Percentiles rank a stretch among this genome's conserved stretches.
phyloP scores from a whole-genome alignment of 2,329 filamentous ascomycete species.

The Ascochyta rabiei region DNA sequence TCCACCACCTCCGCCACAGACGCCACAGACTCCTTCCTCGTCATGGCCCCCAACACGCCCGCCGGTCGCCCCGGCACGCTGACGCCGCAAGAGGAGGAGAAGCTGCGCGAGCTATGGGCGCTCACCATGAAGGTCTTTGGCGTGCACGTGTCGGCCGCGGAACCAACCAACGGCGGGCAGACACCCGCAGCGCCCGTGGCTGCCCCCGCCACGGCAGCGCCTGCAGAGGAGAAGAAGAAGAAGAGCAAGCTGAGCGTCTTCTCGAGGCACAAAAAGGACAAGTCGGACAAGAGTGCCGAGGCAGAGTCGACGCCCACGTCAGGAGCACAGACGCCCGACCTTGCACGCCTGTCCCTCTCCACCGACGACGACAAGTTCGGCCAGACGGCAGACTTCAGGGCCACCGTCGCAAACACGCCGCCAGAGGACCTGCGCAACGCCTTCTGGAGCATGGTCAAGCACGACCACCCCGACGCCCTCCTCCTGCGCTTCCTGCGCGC shows the following conservation, averaged over 20 bases:
- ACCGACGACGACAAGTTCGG: conserved; percentile 85
- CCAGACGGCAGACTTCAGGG: conserved; percentile 82
- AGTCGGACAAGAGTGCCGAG: conserved; percentile 50
- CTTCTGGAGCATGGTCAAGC: conserved; percentile 94
- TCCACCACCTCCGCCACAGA: no score
- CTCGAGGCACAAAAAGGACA: conserved; percentile 61
- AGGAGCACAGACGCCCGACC: conserved; percentile 34
- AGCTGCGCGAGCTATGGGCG: conserved; percentile 86
- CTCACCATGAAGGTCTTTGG: conserved; percentile 77
- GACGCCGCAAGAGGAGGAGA: conserved; percentile 86
- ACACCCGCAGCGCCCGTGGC: conserved; percentile 12
- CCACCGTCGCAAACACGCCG: conserved; percentile 75
- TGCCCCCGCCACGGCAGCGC: conserved; percentile 6
- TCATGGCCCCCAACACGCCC: conserved; percentile 53
- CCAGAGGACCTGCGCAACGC: conserved; percentile 80
- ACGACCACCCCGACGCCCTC: conserved; percentile 88
- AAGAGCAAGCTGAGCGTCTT: conserved; percentile 78
- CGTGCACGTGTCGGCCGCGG: conserved; percentile 32
- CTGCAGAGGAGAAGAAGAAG: conserved; percentile 64
- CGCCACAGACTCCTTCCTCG: conserved; percentile 43
- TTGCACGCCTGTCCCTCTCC: conserved; percentile 41
- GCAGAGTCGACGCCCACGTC: conserved; percentile 34
- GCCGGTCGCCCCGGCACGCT: conserved; percentile 84
- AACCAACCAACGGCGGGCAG: conserved; percentile 41
- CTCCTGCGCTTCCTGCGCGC: conserved; percentile 60